Evolutionary conservation across 164 flowering plant species (phyloP), one percentile per base, ranked within the genome.

Genomic region (Piper betle): DNA sequence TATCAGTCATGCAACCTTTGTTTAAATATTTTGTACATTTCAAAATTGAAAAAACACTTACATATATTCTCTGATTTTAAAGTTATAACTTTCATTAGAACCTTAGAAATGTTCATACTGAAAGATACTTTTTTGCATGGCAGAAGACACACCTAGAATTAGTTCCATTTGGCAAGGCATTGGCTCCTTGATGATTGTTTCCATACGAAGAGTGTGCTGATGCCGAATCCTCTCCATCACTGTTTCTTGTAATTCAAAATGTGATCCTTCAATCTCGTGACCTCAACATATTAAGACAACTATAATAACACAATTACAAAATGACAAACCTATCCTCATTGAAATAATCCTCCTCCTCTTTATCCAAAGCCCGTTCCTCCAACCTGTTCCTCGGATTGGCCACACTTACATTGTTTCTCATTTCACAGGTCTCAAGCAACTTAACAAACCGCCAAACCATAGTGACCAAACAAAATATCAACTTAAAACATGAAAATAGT

Each of bases 291-390:
- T 3, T 46, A 46, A 10, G 11, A 42, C 3, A 10, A 2, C 50
- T 15, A 5, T 10, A 10, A 46, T 46, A 5, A 46, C 50, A 46
- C 0, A 46, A 46, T 15, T 10, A 46, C 46, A 42, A 42, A 56
- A 54, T 39, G 6, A 53, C 68, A 57, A 43, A 91, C 99, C 97
- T 93, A 68, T 90, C 92, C 72, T 85, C 96, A 57, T 93, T 93
- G 73, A 93, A 93, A 67, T 93, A 93, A 50, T 88, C 96, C 69
- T 90, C 96, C 76, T 93, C 99, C 69, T 93, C 99, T 77, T 88
- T 93, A 76, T 90, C 97, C 66, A 86, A 72, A 66, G 87, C 93
- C 53, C 99, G 91, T 62, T 82, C 97, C 73, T 93, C 97, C 37
- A 58, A 60, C 62, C 89, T 72, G 68, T 78, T 93, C 69, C 95